A percentile compares a stretch with the other conserved stretches of the same genome.
These are phyloP conservation scores for Saturnispora kantuleensis DNA, from an alignment of 805 yeast genomes.

Conservation along the genomic window DNA sequence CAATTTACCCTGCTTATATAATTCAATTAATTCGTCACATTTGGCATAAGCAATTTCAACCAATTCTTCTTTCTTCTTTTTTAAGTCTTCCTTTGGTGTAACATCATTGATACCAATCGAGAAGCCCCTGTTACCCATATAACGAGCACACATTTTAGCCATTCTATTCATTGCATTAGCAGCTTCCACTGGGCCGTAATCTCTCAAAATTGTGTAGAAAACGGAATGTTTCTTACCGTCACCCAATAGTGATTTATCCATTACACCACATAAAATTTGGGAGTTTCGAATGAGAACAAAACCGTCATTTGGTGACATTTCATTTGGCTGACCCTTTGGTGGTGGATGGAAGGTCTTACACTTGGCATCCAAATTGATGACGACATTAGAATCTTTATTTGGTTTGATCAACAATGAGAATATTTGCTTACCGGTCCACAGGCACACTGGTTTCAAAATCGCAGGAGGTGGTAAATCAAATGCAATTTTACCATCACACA, in stretches of 20 bases:
- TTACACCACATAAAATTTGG: conserved; percentile 79
- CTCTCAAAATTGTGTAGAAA: conserved; percentile 88
- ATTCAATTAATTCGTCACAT: conserved; percentile 82
- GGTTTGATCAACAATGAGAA: conserved; percentile 84
- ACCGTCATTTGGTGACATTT: conserved; percentile 98
- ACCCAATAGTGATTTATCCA: conserved; percentile 94
- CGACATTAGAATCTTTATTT: conserved; percentile 61
- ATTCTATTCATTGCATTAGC: conserved; percentile 95
- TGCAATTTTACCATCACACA: conserved; percentile 84
- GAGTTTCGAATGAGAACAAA: conserved; percentile 86
- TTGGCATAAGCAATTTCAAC: conserved; percentile 84
- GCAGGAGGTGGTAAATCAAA: conserved; percentile 96
- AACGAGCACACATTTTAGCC: conserved; percentile 98
- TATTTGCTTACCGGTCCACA: conserved; percentile 98
- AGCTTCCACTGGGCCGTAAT: conserved; percentile 94
- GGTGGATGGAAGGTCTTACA: conserved; percentile 87
- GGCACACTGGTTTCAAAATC: conserved; percentile 72
- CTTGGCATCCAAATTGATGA: conserved; percentile 88
- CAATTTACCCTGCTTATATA: conserved; percentile 71
- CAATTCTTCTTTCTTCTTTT: conserved; percentile 69
- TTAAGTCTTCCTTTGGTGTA: conserved; percentile 79
- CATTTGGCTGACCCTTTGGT: conserved; percentile 57
- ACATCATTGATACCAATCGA: conserved; percentile 97
- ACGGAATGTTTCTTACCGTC: conserved; percentile 98
- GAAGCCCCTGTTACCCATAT: conserved; percentile 88